A percentile compares a stretch with the other conserved stretches of the same genome.
Conservation (phyloP, 2,329 filamentous ascomycete species). For the Clarireedia monteithiana region DNA sequence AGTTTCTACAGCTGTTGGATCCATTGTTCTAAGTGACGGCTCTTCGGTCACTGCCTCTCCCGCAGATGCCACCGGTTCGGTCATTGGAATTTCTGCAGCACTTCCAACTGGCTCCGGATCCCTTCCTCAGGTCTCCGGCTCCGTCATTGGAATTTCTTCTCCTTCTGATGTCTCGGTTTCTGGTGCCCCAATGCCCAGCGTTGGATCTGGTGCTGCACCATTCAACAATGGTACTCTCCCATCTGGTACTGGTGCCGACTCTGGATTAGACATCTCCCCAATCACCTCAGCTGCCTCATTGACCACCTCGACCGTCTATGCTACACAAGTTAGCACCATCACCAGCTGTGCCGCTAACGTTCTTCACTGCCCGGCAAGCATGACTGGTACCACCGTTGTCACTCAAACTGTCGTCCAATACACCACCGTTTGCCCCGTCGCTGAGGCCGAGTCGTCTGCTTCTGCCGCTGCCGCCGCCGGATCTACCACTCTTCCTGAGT, state of each 20-base stretch:
- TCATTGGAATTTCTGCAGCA: no score
- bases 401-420: conserved; percentile 13
- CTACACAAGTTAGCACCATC: conserved; percentile 13
- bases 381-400: conserved; percentile 9
- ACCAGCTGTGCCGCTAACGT: conserved; percentile 14
- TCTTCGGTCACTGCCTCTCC: no score
- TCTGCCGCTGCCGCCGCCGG: neutral
- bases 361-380: conserved; percentile 14
- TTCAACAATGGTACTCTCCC: neutral
- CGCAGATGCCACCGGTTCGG: no score
- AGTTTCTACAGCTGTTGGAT: neutral
- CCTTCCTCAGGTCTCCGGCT: no score
- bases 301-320: conserved; percentile 14
- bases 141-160: neutral
- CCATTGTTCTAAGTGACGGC: neutral
- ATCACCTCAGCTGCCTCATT: conserved; percentile 11
- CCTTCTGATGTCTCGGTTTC: neutral
- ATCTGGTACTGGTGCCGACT: neutral
- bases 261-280: conserved; percentile 1
- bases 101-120: no score
- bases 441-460: neutral
- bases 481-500: neutral
- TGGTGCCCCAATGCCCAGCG: neutral
- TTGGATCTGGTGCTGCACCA: neutral
- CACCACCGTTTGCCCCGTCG: conserved; percentile 15